A percentile compares a stretch with the other conserved stretches of the same genome.
These are phyloP conservation scores for Pneumocystis jirovecii DNA, from an alignment of 1,139 yeast genomes.

Conservation along the genomic window DNA sequence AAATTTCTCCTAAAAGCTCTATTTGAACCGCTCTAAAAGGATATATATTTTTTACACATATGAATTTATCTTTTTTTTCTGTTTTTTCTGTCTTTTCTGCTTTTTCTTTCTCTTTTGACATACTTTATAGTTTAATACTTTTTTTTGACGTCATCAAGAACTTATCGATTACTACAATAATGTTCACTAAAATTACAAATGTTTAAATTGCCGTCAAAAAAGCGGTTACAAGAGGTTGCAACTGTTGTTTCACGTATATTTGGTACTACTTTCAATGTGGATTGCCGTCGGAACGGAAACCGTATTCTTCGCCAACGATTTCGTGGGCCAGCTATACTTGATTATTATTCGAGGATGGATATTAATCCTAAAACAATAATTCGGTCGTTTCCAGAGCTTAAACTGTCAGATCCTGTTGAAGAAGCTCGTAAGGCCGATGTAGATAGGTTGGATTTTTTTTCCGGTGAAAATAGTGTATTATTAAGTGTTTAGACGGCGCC, in stretches of 20 bases:
- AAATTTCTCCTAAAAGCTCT: background rate
- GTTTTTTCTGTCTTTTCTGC: background rate
- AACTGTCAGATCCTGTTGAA: background rate
- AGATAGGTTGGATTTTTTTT: background rate
- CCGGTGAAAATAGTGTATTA: background rate
- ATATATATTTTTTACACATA: background rate
- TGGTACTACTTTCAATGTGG: slow-evolving; percentile 15
- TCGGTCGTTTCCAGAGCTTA: background rate
- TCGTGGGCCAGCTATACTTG: slow-evolving; percentile 15
- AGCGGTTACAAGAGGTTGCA: slow-evolving; percentile 14
- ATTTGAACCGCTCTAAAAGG: background rate
- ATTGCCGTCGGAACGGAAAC: slow-evolving; percentile 16
- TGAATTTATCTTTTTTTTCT: background rate
- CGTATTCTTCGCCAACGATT: slow-evolving; percentile 16
- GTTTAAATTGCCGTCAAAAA: slow-evolving; percentile 10
- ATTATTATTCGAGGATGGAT: slow-evolving; percentile 15
- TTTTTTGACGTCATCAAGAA: background rate
- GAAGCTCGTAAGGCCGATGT: background rate
- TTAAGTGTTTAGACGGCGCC: background rate
- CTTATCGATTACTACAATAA: too few species aligned
- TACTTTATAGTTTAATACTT: background rate
- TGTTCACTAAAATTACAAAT: background rate
- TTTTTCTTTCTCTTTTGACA: background rate
- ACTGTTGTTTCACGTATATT: slow-evolving; percentile 15
- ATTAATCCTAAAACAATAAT: background rate